These are phyloP conservation scores for Talaromyces sp. DNA, from an alignment of 2,329 filamentous ascomycete species.

Conservation along the genomic window DNA sequence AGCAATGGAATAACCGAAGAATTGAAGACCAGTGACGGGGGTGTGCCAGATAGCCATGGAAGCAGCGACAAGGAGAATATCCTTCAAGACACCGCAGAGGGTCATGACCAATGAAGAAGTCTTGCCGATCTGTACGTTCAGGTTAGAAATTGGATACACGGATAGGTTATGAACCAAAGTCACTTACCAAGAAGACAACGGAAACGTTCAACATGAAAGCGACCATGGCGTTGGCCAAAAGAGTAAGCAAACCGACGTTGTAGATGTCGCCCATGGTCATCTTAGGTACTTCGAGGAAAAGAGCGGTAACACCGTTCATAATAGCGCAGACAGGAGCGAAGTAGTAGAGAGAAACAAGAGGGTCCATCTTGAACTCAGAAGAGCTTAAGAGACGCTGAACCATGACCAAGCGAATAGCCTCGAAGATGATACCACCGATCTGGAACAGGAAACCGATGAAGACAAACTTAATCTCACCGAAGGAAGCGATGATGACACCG, in stretches of 20 bases:
- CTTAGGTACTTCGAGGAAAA: constrained; percentile 62
- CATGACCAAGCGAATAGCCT: constrained; percentile 78
- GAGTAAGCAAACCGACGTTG: constrained; percentile 59
- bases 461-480: constrained; percentile 91
- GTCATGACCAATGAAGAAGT: constrained; percentile 83
- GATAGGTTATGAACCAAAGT: not conserved
- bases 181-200: constrained; percentile 75
- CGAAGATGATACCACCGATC: constrained; percentile 69
- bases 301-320: constrained; percentile 69
- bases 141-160: not conserved
- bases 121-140: constrained; percentile 66
- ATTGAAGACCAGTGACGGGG: constrained; percentile 64
- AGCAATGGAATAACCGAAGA: constrained; percentile 72
- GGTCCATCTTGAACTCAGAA: constrained; percentile 81
- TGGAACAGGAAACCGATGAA: constrained; percentile 62
- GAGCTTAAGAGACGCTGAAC: constrained; percentile 74
- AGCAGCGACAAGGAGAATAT: constrained; percentile 72
- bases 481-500: constrained; percentile 88
- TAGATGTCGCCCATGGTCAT: constrained; percentile 64
- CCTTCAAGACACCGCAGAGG: constrained; percentile 79
- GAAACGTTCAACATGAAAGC: constrained; percentile 78
- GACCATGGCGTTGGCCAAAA: constrained; percentile 69
- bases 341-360: constrained; percentile 82
- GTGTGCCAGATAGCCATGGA: constrained; percentile 76
- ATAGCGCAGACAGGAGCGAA: constrained; percentile 78